A percentile compares a stretch with the other conserved stretches of the same genome.
Evolutionary conservation across 768 basidiomycete genomes (phyloP).

Genomic region (Serendipita indica): DNA sequence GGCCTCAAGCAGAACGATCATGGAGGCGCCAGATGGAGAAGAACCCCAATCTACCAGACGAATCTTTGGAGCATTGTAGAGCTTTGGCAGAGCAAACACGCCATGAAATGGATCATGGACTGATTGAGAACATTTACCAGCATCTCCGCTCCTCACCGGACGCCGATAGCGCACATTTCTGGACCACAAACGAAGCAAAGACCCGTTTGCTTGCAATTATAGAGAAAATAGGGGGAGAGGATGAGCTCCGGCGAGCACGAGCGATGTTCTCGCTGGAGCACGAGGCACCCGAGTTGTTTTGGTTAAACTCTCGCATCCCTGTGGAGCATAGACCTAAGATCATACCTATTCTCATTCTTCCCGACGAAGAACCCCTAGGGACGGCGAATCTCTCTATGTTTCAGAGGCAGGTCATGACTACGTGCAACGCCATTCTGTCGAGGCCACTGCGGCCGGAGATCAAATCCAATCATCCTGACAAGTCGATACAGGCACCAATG

Average conservation of each 20-base stretch:
- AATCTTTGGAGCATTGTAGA: constrained; percentile 38
- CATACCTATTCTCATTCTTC: constrained; percentile 40
- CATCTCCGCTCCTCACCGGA: not conserved
- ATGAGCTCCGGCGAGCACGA: constrained; percentile 46
- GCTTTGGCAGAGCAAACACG: constrained; percentile 56
- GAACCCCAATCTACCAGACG: constrained; percentile 1
- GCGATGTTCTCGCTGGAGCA: constrained; percentile 38
- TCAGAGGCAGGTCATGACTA: not conserved
- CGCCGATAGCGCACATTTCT: constrained; percentile 39
- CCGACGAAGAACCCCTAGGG: constrained; percentile 21
- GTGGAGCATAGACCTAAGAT: constrained; percentile 36
- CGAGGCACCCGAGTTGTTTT: constrained; percentile 34
- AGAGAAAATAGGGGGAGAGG: constrained; percentile 58
- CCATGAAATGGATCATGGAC: constrained; percentile 53
- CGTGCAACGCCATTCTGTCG: constrained; percentile 10
- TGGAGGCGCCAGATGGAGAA: constrained; percentile 3
- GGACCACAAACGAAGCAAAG: constrained; percentile 67
- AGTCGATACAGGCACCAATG: constrained; percentile 15
- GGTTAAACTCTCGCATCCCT: constrained; percentile 47
- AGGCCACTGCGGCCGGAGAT: constrained; percentile 2
- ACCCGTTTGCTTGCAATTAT: constrained; percentile 63
- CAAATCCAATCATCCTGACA: constrained; percentile 14
- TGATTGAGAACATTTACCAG: constrained; percentile 43
- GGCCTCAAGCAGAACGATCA: constrained; percentile 27
- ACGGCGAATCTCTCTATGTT: not conserved